These are phyloP conservation scores for Falciphora oryzae DNA, from an alignment of 2,329 filamentous ascomycete species.

Conservation along the genomic window DNA sequence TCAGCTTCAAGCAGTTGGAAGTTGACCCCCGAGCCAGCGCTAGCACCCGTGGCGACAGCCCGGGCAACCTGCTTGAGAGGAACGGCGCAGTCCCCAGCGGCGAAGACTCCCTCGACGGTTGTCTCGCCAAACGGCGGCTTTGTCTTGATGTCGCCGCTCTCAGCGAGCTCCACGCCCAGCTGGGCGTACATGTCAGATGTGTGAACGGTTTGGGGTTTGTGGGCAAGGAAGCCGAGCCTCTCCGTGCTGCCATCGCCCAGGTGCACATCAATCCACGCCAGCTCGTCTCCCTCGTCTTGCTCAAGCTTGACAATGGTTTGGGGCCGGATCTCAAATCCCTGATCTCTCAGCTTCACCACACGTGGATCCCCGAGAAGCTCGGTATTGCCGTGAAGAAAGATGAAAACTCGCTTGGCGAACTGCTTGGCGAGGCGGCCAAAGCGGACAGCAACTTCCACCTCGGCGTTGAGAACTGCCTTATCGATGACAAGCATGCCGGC, in stretches of 20 bases:
- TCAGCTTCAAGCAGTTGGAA: not conserved
- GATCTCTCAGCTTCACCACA: not conserved
- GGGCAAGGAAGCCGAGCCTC: conserved; percentile 17
- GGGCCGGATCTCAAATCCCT: conserved; percentile 12
- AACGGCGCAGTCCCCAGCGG: conserved; percentile 42
- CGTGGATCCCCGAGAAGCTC: conserved; percentile 21
- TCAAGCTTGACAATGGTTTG: not conserved
- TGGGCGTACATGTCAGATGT: not conserved
- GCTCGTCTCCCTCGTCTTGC: conserved; percentile 18
- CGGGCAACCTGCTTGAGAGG: conserved; percentile 19
- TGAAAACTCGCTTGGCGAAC: conserved; percentile 35
- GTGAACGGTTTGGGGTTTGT: not conserved
- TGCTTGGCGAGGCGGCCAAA: conserved; percentile 29
- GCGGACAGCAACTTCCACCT: conserved; percentile 15
- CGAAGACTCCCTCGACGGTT: conserved; percentile 45
- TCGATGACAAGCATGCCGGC: conserved; percentile 41
- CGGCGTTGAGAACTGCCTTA: conserved; percentile 10
- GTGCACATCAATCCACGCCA: conserved; percentile 21
- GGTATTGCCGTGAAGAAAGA: conserved; percentile 45
- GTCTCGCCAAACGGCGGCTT: conserved; percentile 41
- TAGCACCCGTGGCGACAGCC: conserved; percentile 23
- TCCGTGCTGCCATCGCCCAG: conserved; percentile 28
- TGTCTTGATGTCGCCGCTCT: not conserved
- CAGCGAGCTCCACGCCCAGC: not conserved
- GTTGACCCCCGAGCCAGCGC: conserved; percentile 5